Evolutionary conservation across 2,329 filamentous ascomycete species (phyloP), one percentile per base, ranked within the genome.

Genomic region (Metarhizium guizhouense): DNA sequence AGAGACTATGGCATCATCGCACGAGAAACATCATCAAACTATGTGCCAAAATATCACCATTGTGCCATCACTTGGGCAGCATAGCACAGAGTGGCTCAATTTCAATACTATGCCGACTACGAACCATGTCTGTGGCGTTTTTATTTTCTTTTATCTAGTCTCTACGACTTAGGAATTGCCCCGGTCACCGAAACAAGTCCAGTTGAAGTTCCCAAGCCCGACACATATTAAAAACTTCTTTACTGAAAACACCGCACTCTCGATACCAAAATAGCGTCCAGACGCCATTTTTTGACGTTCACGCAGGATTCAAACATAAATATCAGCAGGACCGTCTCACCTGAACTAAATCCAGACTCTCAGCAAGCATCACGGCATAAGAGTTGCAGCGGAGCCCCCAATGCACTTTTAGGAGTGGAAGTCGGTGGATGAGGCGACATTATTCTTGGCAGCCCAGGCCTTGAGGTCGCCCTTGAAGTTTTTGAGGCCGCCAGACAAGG

Each of bases 401-500:
- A 30, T 25, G 7, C 6, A 6, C 6, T 7, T 30, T 48, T 30
- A 48, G 45, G 45, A 29, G 42, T 68, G 58, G 54, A 67, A 68
- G 60, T 68, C 64, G 18, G 62, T 60, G 16, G 69, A 68, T 36
- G 64, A 62, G 51, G 62, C 63, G 56, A 70, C 68, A 55, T 70
- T 71, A 63, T 72, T 72, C 62, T 66, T 70, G 47, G 67, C 62
- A 45, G 64, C 69, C 70, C 69, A 72, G 16, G 65, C 64, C 59
- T 66, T 58, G 29, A 71, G 59, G 51, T 71, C 66, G 47, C 62
- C 67, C 53, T 68, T 67, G 65, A 61, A 66, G 61, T 65, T 70
- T 60, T 69, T 60, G 73, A 75, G 70, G 52, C 88, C 87, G 59
- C 82, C 88, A 47, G 75, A 73, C 52, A 95, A 81, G 53, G 78